Percentiles rank a stretch among this genome's conserved stretches.
Conservation (phyloP, 2,329 filamentous ascomycete species). For the Teratosphaeria nubilosa region DNA sequence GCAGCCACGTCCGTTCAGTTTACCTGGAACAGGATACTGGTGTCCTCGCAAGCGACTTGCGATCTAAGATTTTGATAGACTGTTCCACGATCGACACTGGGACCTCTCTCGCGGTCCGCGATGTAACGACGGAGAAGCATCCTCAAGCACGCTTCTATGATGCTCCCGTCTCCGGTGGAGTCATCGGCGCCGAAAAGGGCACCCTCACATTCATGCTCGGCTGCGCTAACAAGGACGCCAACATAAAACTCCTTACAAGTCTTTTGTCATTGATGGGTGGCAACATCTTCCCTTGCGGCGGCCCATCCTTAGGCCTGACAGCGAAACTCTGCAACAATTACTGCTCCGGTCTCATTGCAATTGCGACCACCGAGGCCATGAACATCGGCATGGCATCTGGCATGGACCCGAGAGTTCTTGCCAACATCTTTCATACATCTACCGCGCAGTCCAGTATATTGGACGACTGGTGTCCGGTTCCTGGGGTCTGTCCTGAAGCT, state of each 20-base stretch:
- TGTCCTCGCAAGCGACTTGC: constrained; percentile 32
- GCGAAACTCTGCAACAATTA: constrained; percentile 56
- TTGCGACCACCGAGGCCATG: constrained; percentile 49
- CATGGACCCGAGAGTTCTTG: constrained; percentile 44
- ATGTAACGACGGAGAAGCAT: constrained; percentile 28
- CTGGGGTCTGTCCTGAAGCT: constrained; percentile 39
- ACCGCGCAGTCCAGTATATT: constrained; percentile 45
- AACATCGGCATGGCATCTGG: constrained; percentile 51
- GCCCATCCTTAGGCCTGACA: constrained; percentile 44
- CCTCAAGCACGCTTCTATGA: constrained; percentile 42
- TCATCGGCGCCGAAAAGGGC: constrained; percentile 41
- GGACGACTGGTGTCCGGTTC: constrained; percentile 43
- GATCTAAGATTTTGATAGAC: constrained; percentile 42
- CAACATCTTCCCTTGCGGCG: constrained; percentile 47
- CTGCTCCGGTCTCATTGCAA: constrained; percentile 48
- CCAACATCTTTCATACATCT: constrained; percentile 41
- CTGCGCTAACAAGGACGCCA: constrained; percentile 35
- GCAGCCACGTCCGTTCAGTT: constrained; percentile 40
- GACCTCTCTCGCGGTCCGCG: constrained; percentile 38
- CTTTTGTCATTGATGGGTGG: constrained; percentile 45
- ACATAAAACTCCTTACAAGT: constrained; percentile 33
- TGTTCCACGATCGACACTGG: constrained; percentile 48
- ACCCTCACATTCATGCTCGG: constrained; percentile 49
- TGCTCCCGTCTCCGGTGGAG: constrained; percentile 44
- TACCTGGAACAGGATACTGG: constrained; percentile 38